Evolutionary conservation across 441 rosid genomes (phyloP).

Genomic region (Gossypium lobatum): DNA sequence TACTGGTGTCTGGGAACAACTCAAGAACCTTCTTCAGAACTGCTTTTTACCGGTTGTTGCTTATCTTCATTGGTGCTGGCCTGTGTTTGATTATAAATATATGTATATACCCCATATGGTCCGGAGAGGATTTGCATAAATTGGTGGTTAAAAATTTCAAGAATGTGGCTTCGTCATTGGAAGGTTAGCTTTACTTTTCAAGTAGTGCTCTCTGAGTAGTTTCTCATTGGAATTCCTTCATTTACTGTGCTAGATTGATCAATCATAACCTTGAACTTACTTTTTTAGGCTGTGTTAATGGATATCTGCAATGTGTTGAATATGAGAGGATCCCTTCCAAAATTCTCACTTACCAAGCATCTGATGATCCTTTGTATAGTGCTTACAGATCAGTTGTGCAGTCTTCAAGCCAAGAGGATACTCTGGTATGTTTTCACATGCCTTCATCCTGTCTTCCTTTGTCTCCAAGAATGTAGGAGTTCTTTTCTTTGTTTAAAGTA

Average conservation of each 20-base stretch:
- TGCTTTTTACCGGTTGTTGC: constrained; percentile 52
- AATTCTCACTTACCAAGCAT: constrained; percentile 76
- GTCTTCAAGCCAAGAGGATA: constrained; percentile 76
- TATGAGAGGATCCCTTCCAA: constrained; percentile 78
- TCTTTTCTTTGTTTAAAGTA: neutral
- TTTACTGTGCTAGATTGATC: constrained; percentile 1
- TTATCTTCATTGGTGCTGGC: constrained; percentile 61
- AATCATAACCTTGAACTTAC: neutral
- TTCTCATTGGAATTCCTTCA: neutral
- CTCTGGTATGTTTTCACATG: constrained; percentile 39
- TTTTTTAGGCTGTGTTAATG: constrained; percentile 46
- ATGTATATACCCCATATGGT: constrained; percentile 75
- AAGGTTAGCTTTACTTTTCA: constrained; percentile 37
- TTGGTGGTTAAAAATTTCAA: constrained; percentile 76
- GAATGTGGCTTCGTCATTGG: constrained; percentile 68
- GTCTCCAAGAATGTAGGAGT: neutral
- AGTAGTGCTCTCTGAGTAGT: neutral
- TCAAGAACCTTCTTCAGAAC: constrained; percentile 42
- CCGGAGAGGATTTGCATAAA: constrained; percentile 82
- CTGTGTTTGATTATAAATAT: constrained; percentile 58
- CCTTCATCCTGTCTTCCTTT: neutral
- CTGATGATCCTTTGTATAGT: constrained; percentile 77
- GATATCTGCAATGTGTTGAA: constrained; percentile 62
- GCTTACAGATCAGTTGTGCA: constrained; percentile 87
- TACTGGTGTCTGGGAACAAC: constrained; percentile 67